Evolutionary conservation across 805 yeast species (phyloP).

Genomic region (Helenozyma rhizophorensis): DNA sequence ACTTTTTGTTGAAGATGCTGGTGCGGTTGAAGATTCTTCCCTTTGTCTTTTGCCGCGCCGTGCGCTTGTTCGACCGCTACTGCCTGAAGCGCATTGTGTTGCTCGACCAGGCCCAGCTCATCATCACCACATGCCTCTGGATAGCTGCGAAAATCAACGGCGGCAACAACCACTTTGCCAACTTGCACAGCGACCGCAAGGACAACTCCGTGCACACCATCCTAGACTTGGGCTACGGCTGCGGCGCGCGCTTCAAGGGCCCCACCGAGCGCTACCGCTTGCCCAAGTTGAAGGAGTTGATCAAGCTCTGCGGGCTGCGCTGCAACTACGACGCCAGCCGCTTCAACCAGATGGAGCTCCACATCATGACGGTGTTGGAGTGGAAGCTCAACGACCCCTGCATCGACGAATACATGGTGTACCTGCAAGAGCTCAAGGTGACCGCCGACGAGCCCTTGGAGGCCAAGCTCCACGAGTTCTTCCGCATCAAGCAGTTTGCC

Average conservation of each 20-base stretch:
- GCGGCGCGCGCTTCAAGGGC: slow-evolving; percentile 59
- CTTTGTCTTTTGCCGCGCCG: slow-evolving; percentile 62
- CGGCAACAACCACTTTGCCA: slow-evolving; percentile 65
- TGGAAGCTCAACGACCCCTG: slow-evolving; percentile 69
- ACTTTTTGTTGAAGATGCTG: slow-evolving; percentile 72
- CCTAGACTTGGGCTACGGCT: slow-evolving; percentile 37
- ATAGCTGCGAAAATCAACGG: slow-evolving; percentile 82
- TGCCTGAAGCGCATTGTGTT: slow-evolving; percentile 83
- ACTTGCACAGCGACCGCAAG: slow-evolving; percentile 19
- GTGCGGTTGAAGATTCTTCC: slow-evolving; percentile 61
- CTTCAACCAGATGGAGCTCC: slow-evolving; percentile 72
- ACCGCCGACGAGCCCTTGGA: slow-evolving; percentile 17
- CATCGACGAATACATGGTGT: slow-evolving; percentile 34
- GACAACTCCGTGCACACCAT: slow-evolving; percentile 23
- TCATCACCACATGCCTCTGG: slow-evolving; percentile 91
- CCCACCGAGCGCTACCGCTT: slow-evolving; percentile 73
- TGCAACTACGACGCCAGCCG: slow-evolving; percentile 45
- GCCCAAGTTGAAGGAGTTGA: slow-evolving; percentile 59
- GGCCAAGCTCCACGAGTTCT: slow-evolving; percentile 25
- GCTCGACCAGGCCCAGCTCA: slow-evolving; percentile 82
- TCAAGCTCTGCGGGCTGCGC: slow-evolving; percentile 63
- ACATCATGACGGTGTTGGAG: slow-evolving; percentile 63
- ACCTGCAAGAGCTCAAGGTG: slow-evolving; percentile 36
- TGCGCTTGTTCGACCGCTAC: slow-evolving; percentile 82
- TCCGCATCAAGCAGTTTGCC: slow-evolving; percentile 46